Evolutionary conservation across 495 filamentous ascomycete genomes (phyloP), one percentile per base, ranked within the genome.

Genomic region (Hypoxylon perforatum): DNA sequence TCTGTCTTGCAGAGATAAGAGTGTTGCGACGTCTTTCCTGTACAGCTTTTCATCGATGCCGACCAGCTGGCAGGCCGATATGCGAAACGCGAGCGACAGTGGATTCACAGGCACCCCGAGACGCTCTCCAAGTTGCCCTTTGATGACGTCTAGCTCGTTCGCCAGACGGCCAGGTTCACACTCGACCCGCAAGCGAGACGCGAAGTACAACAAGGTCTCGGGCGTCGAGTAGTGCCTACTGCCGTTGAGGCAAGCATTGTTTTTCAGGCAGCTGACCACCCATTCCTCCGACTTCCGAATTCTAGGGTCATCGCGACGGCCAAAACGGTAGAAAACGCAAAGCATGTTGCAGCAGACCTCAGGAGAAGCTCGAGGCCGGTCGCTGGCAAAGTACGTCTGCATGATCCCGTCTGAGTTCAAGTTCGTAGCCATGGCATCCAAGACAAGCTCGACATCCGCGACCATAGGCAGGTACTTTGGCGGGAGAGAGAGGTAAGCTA

Each of bases 401-500:
- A 69, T 62, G 17, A 71, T 57, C 8, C 71, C 71, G 25, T 69
- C 61, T 4, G 21, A 39, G 22, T 61, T 55, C 1, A 42, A 8
- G 44, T 74, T 74, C 10, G 25, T 21, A 17, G 41, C 53, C 55
- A 71, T 69, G 9, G 23, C 23, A 17, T 58, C 58, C 14, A 63
- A 19, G 36, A 68, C 59, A 10, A 58, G 12, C 21, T 68, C 19
- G 12, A 64, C 50, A 42, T 72, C 60, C 3, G 65, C 65, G 2
- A 65, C 19, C 4, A 22, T 7, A 1, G 19, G 5, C 0, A 61
- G 56, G 17, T 69, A 48, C 10, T 42, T 21, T 21, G 33, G 1
- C 1, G 63, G 59, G n/a, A 73, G 9, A 17, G 63, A 67, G n/a
- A 68, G 22, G 39, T 73, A 73, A n/a, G 71, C 71, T 17, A 51